Percentiles rank a stretch among this genome's conserved stretches.
These are phyloP conservation scores for Thalassiosira livingstoniorum DNA, from an alignment of 352 stramenopile species.

Conservation along the genomic window DNA sequence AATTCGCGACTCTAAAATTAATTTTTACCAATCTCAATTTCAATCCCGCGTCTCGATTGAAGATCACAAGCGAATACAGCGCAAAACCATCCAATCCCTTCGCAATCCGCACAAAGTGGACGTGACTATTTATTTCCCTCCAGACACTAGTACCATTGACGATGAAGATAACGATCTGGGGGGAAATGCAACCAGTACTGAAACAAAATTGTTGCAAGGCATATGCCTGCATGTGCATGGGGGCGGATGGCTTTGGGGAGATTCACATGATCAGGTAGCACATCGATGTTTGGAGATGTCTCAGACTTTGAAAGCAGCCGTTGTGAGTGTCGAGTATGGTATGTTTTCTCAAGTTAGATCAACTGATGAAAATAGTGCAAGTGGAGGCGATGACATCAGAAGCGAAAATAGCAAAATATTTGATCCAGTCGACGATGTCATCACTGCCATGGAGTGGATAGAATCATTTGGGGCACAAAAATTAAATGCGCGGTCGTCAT, in stretches of 20 bases:
- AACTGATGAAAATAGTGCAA: too few relatives aligned
- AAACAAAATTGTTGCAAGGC: constrained; percentile 36
- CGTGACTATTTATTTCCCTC: constrained; percentile 59
- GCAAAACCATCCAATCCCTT: constrained; percentile 11
- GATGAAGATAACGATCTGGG: constrained; percentile 3
- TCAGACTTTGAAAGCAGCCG: constrained; percentile 36
- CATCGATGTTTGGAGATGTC: constrained; percentile 64
- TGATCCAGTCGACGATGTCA: constrained; percentile 56
- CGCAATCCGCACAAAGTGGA: constrained; percentile 28
- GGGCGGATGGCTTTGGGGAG: constrained; percentile 59
- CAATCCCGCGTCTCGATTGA: constrained; percentile 3
- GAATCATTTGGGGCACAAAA: constrained; percentile 41
- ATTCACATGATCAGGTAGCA: constrained; percentile 58
- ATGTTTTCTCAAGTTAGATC: constrained; percentile 9
- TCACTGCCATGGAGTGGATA: constrained; percentile 57
- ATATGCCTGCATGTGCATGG: constrained; percentile 66
- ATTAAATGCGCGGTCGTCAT: constrained; percentile 36
- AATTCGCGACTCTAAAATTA: constrained; percentile 37
- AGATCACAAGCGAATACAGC: neutral
- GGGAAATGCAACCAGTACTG: neutral
- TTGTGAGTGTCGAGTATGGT: constrained; percentile 64
- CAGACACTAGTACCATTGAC: neutral
- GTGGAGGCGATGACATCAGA: neutral
- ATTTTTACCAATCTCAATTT: constrained; percentile 57
- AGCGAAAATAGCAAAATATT: constrained; percentile 30